Evolutionary conservation across 192 early-diverging fungal species (phyloP).

Genomic region (Entophlyctis luteolus): DNA sequence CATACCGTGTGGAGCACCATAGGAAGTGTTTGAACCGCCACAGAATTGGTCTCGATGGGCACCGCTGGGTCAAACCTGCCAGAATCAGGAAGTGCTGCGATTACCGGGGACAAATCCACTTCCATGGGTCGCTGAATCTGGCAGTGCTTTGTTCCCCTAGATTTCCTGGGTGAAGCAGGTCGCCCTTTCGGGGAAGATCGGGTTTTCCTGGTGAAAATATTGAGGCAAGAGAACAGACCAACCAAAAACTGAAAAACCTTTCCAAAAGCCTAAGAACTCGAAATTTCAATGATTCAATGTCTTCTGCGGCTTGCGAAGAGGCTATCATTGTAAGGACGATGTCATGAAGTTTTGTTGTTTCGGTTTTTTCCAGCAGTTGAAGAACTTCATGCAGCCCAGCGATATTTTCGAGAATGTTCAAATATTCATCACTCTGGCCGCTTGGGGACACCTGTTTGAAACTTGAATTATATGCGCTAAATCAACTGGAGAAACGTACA

Average conservation of each 20-base stretch:
- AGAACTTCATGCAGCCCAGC: not conserved
- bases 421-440: not conserved
- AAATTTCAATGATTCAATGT: constrained; percentile 15
- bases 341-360: not conserved
- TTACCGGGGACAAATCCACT: constrained; percentile 32
- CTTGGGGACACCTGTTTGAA: not conserved
- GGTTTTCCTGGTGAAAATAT: not conserved
- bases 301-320: constrained; percentile 14
- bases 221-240: not conserved
- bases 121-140: constrained; percentile 11
- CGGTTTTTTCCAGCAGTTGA: not conserved
- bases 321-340: constrained; percentile 4
- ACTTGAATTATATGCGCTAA: no score
- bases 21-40: constrained; percentile 21
- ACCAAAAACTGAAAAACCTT: not conserved
- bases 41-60: constrained; percentile 5
- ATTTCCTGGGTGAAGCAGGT: not conserved
- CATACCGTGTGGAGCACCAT: constrained; percentile 7
- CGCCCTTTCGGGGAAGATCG: not conserved
- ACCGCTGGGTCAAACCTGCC: not conserved
- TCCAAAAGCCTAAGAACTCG: constrained; percentile 4
- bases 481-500: no score
- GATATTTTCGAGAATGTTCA: not conserved
- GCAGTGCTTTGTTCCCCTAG: constrained; percentile 18
- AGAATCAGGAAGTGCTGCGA: constrained; percentile 31